These are phyloP conservation scores for Dorcoceras hygrometricum DNA, from an alignment of 257 asterid genomes.

Conservation along the genomic window DNA sequence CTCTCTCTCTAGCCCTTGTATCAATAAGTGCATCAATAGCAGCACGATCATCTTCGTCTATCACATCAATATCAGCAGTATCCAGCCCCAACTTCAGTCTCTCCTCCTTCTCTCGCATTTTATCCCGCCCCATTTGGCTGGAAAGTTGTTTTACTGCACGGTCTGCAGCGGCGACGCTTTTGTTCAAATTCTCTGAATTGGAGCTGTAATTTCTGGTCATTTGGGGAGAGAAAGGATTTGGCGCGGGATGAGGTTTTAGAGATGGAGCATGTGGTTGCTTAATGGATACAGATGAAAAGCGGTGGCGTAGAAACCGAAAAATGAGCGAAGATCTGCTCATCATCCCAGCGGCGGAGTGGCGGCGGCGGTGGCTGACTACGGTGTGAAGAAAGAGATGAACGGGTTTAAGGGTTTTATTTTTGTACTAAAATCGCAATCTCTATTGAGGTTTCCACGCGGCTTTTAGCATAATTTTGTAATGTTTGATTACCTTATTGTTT, in stretches of 20 bases:
- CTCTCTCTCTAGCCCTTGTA: slow-evolving; percentile 48
- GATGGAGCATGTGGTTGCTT: slow-evolving; percentile 18
- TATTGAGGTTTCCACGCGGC: too few species aligned
- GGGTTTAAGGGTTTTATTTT: slow-evolving; percentile 2
- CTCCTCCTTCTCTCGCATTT: slow-evolving; percentile 49
- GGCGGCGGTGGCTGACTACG: not conserved
- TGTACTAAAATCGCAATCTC: not conserved
- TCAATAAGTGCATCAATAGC: slow-evolving; percentile 48
- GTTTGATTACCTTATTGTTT: too few species aligned
- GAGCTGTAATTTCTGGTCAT: slow-evolving; percentile 28
- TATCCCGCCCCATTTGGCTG: slow-evolving; percentile 39
- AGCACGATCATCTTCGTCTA: slow-evolving; percentile 50
- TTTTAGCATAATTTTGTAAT: too few species aligned
- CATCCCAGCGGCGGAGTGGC: slow-evolving; percentile 7
- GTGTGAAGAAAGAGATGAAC: not conserved
- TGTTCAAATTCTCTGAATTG: slow-evolving; percentile 6
- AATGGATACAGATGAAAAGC: slow-evolving; percentile 14
- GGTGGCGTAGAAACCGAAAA: slow-evolving; percentile 35
- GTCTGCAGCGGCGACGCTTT: slow-evolving; percentile 33
- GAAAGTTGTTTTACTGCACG: slow-evolving; percentile 37
- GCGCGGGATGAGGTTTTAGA: slow-evolving; percentile 6
- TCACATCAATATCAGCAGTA: slow-evolving; percentile 52
- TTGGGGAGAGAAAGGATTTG: slow-evolving; percentile 21
- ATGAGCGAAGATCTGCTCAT: slow-evolving; percentile 28
- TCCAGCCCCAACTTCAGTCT: slow-evolving; percentile 50